Evolutionary conservation across 73 alveolate species (phyloP), one percentile per base, ranked within the genome.

Genomic region (Strombidium stylifer): DNA sequence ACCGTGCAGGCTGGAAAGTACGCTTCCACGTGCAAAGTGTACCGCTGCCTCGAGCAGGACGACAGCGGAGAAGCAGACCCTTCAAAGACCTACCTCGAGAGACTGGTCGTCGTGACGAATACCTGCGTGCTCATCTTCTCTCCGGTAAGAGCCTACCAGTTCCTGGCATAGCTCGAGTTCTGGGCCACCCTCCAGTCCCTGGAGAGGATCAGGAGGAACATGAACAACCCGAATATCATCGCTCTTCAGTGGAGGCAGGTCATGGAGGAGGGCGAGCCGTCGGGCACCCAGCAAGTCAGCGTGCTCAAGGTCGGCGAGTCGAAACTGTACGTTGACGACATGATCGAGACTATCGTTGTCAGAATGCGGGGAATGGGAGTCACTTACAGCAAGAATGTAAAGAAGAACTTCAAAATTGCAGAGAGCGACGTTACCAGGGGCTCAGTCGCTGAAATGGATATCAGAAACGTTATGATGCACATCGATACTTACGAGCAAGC

Each of bases 161-260:
- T 45, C 31, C 30, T 75, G 50, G 88, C 82, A 5, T 2, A 49
- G 15, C 40, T 75, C 12, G 11, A 39, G 26, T 42, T 73, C 18
- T 75, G 88, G 88, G 81, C 88, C 4, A 68, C 88, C 31, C 57
- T 75, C 10, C 82, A 75, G 37, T 25, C 67, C 58, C 28, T 75
- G 12, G 69, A 75, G 21, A 48, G 39, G 21, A 58, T 75, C 35
- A 67, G 73, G 30, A 75, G 82, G 37, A 49, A 48, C 31, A 7
- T 35, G 50, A 49, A 49, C 21, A 53, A 59, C 5, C 82, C 82
- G 5, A 68, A 66, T 36, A 25, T 35, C 0, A 19, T 66, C 12
- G 35, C 88, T 37, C 68, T 75, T 25, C 67, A 47, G n/a, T 75
- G 82, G 77, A 66, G 74, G 51, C 64, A 67, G 27, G 48, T 67